phyloP scores from a whole-genome alignment of 305 asterid species.

The Fraxinus ornus region DNA sequence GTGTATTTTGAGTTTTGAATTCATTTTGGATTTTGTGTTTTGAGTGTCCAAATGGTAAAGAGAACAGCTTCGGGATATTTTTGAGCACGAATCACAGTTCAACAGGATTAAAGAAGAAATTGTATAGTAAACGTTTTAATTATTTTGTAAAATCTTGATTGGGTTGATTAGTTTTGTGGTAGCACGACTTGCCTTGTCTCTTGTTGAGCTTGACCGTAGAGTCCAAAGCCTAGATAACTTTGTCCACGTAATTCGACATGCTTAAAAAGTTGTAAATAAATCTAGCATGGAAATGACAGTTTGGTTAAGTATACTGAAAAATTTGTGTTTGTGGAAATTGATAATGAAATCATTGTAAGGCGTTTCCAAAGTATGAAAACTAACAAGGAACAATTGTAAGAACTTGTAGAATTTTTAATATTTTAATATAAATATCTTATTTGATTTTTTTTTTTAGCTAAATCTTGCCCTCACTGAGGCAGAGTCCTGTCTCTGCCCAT shows the following conservation, averaged over 20 bases:
- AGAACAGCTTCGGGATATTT: background rate
- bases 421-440: background rate
- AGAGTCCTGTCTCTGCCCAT: background rate
- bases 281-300: background rate
- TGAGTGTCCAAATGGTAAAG: too few relatives aligned
- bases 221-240: background rate
- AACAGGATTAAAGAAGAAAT: background rate
- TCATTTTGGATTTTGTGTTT: too few relatives aligned
- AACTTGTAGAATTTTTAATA: background rate
- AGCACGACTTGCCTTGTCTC: background rate
- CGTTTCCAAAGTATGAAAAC: background rate
- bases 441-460: background rate
- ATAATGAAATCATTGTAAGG: background rate
- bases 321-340: background rate
- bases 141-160: background rate
- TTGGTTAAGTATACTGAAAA: background rate
- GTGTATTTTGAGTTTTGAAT: too few relatives aligned
- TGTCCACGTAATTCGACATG: background rate
- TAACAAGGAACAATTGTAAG: background rate
- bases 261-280: background rate
- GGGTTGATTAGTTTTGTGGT: background rate
- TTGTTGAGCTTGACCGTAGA: background rate
- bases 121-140: background rate
- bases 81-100: background rate
- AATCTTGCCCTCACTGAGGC: background rate